Evolutionary conservation across 768 basidiomycete genomes (phyloP).

Genomic region (Pseudohyphozyma bogoriensis): DNA sequence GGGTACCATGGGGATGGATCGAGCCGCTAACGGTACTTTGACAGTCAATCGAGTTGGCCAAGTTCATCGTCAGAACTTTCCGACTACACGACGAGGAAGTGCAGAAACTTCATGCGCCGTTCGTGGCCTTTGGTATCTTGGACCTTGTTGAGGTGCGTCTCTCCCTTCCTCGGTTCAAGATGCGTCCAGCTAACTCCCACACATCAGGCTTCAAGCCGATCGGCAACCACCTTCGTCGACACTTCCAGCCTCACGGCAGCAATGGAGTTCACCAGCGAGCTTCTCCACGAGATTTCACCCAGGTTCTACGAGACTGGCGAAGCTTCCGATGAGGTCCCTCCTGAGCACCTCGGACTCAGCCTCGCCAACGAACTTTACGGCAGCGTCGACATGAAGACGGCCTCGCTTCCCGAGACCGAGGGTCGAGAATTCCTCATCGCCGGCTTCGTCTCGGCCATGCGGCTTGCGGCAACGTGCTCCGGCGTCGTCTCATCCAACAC

Average conservation of each 20-base stretch:
- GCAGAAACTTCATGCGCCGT: conserved; percentile 49
- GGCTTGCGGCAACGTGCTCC: conserved; percentile 6
- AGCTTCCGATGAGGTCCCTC: neutral
- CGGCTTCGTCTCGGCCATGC: conserved; percentile 12
- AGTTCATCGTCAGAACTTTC: conserved; percentile 65
- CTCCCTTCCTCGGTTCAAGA: neutral
- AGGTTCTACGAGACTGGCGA: conserved; percentile 25
- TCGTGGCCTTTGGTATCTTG: conserved; percentile 60
- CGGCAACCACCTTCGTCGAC: neutral
- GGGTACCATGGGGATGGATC: too few species aligned
- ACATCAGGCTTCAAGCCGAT: neutral
- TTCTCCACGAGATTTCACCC: conserved; percentile 28
- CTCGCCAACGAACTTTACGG: conserved; percentile 27
- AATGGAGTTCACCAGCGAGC: conserved; percentile 9
- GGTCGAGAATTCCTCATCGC: conserved; percentile 18
- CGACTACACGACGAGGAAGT: conserved; percentile 66
- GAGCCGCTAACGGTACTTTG: too few species aligned
- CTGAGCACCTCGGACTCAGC: neutral
- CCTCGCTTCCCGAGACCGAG: conserved; percentile 25
- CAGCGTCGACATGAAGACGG: conserved; percentile 25
- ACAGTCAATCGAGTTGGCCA: conserved; percentile 57
- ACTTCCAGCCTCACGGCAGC: neutral
- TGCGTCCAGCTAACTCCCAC: neutral
- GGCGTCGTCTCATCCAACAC: neutral
- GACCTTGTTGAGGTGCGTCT: conserved; percentile 55